Evolutionary conservation across 2,329 filamentous ascomycete genomes (phyloP).

Genomic region (Alternaria incomplexa): DNA sequence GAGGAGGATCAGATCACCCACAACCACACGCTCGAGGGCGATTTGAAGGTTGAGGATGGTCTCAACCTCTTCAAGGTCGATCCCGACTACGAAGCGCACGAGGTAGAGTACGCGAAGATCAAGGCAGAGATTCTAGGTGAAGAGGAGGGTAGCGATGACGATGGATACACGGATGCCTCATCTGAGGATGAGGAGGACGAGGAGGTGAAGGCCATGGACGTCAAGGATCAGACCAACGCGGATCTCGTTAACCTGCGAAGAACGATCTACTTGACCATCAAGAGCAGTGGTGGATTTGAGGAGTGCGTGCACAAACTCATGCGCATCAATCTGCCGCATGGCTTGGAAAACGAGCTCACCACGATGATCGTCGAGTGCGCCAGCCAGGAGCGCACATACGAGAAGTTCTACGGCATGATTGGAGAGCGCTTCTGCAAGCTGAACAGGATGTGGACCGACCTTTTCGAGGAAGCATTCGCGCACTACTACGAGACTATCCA

Average conservation of each 20-base stretch:
- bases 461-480: constrained; percentile 88
- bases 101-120: constrained; percentile 85
- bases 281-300: constrained; percentile 94
- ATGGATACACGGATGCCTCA: constrained; percentile 68
- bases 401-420: constrained; percentile 95
- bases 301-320: constrained; percentile 98
- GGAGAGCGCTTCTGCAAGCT: constrained; percentile 95
- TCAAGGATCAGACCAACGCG: constrained; percentile 97
- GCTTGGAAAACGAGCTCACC: constrained; percentile 86
- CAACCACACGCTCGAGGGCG: constrained; percentile 74
- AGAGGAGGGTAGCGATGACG: constrained; percentile 70
- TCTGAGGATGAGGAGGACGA: constrained; percentile 76
- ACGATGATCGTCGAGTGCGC: constrained; percentile 98
- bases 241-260: constrained; percentile 91
- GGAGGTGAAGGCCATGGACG: constrained; percentile 84
- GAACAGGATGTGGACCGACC: constrained; percentile 90
- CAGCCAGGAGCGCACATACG: constrained; percentile 94
- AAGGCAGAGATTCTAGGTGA: constrained; percentile 95
- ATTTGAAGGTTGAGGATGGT: constrained; percentile 80
- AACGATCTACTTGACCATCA: constrained; percentile 96
- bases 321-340: constrained; percentile 80
- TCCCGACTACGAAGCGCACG: constrained; percentile 85
- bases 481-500: constrained; percentile 98
- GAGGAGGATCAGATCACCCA: constrained; percentile 99
- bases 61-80: constrained; percentile 98